Evolutionary conservation across 1,139 yeast species (phyloP).

Genomic region (Hemisphaericaspora xylanilytica): DNA sequence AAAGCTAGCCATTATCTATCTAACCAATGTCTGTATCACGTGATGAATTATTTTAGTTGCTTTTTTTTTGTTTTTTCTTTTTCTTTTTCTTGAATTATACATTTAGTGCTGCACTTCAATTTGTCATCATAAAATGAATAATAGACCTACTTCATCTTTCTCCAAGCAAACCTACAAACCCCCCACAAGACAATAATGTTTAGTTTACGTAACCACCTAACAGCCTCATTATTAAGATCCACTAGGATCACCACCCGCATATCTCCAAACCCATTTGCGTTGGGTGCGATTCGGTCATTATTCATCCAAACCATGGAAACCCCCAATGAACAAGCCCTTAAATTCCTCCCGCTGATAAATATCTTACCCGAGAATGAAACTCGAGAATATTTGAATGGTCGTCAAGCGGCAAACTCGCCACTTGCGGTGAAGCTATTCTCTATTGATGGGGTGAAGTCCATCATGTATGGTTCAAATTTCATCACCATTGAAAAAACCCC

Average conservation of each 20-base stretch:
- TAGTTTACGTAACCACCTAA: not conserved
- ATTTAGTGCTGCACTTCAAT: no score
- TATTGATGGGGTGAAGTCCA: constrained; percentile 50
- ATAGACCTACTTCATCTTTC: no score
- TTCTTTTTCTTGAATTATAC: no score
- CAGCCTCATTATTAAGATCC: constrained; percentile 2
- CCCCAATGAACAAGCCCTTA: constrained; percentile 48
- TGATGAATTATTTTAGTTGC: no score
- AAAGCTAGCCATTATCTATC: no score
- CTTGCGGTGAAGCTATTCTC: constrained; percentile 52
- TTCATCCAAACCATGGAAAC: constrained; percentile 45
- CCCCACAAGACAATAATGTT: constrained; percentile 1
- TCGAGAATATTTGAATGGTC: constrained; percentile 51
- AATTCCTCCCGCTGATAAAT: constrained; percentile 41
- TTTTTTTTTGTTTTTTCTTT: no score
- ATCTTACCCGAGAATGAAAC: constrained; percentile 48
- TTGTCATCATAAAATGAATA: no score
- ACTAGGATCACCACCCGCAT: not conserved
- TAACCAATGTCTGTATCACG: no score
- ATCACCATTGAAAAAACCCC: constrained; percentile 76
- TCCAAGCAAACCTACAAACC: no score
- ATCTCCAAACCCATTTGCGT: not conserved
- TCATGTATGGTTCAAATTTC: constrained; percentile 61
- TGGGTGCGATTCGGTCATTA: constrained; percentile 19
- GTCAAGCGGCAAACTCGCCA: constrained; percentile 57